Percentiles rank a stretch among this genome's conserved stretches.
These are phyloP conservation scores for Haberlea rhodopensis DNA, from an alignment of 257 asterid genomes.

Conservation along the genomic window DNA sequence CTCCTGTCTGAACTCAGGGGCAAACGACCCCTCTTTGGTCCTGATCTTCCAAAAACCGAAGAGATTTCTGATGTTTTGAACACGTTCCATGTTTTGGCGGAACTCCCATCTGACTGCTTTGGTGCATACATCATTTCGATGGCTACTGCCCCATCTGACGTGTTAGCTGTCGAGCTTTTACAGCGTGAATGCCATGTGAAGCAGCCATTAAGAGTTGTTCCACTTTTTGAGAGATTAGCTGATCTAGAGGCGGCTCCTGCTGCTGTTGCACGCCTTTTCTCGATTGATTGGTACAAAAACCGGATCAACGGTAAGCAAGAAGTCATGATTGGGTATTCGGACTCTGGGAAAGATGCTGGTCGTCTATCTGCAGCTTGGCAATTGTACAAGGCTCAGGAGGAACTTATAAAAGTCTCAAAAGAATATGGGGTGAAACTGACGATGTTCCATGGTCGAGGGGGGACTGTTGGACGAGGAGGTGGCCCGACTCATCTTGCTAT, in stretches of 20 bases:
- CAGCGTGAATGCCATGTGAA: conserved; percentile 67
- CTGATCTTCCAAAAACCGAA: conserved; percentile 63
- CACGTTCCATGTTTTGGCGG: conserved; percentile 53
- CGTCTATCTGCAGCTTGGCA: conserved; percentile 68
- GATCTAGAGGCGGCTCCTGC: conserved; percentile 67
- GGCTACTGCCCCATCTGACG: conserved; percentile 69
- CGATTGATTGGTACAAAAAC: conserved; percentile 57
- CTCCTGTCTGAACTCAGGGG: conserved; percentile 58
- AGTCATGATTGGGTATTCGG: conserved; percentile 76
- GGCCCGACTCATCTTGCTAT: conserved; percentile 72
- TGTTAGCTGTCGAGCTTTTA: conserved; percentile 60
- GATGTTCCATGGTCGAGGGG: conserved; percentile 74
- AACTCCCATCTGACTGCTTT: conserved; percentile 64
- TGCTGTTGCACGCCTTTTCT: conserved; percentile 58
- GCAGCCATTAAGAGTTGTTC: conserved; percentile 54
- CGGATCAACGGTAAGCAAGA: conserved; percentile 62
- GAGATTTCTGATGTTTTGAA: conserved; percentile 57
- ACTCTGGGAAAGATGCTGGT: conserved; percentile 71
- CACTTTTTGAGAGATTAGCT: conserved; percentile 56
- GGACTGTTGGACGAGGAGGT: conserved; percentile 71
- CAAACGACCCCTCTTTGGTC: conserved; percentile 64
- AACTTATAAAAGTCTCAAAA: conserved; percentile 57
- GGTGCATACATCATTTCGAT: conserved; percentile 74
- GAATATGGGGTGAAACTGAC: conserved; percentile 57
- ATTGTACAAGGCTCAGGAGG: conserved; percentile 70